phyloP scores from a whole-genome alignment of 768 basidiomycete species.

The Naganishia friedmannii region DNA sequence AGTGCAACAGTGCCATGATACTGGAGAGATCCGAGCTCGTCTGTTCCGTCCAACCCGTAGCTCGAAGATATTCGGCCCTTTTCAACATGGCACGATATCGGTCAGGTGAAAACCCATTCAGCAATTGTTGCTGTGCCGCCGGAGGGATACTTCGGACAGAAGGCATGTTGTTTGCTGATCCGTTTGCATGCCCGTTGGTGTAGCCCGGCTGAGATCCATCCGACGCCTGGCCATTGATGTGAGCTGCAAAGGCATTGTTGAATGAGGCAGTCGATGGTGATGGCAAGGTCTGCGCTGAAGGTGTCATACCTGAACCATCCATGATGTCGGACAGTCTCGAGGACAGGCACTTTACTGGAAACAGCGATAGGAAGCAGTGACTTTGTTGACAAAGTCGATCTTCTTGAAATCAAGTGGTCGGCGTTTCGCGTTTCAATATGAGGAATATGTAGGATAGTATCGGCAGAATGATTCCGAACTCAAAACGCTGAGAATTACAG shows the following conservation, averaged over 20 bases:
- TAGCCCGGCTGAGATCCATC: constrained; percentile 2
- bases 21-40: constrained; percentile 27
- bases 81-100: constrained; percentile 9
- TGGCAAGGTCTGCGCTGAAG: constrained; percentile 18
- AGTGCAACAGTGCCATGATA: constrained; percentile 25
- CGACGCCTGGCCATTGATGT: neutral
- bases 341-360: too few relatives aligned
- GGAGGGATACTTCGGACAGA: constrained; percentile 13
- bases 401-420: neutral
- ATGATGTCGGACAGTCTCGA: neutral
- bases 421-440: constrained; percentile 7
- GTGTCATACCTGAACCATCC: constrained; percentile 22
- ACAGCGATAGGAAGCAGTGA: too few relatives aligned
- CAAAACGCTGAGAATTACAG: neutral
- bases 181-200: neutral
- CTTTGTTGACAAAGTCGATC: constrained; percentile 17
- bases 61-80: constrained; percentile 21
- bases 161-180: neutral
- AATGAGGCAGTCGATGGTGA: constrained; percentile 3
- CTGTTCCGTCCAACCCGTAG: constrained; percentile 29
- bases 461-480: constrained; percentile 19
- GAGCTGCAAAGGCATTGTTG: constrained; percentile 1
- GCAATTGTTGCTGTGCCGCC: constrained; percentile 11
- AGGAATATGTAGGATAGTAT: neutral
- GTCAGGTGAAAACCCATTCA: constrained; percentile 3